Conservation (phyloP, 768 basidiomycete genomes). For the Hortiboletus campestris region DNA sequence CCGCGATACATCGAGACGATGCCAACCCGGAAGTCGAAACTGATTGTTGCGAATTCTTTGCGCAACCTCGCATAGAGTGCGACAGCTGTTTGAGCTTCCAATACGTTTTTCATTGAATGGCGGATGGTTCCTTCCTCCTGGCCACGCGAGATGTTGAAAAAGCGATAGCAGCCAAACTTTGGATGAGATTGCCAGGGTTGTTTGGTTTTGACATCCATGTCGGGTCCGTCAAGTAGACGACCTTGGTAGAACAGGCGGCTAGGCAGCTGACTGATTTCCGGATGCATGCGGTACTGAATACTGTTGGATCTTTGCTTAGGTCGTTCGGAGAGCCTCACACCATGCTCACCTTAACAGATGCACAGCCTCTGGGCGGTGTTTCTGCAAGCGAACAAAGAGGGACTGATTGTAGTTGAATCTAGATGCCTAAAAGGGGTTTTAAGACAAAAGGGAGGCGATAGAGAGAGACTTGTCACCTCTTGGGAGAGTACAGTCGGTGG, state of each 20-base stretch:
- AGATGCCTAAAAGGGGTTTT: constrained; percentile 46
- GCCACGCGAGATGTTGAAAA: constrained; percentile 77
- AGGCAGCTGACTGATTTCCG: constrained; percentile 87
- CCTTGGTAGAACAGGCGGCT: constrained; percentile 86
- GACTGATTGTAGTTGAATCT: constrained; percentile 83
- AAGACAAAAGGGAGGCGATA: constrained; percentile 20
- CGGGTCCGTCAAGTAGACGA: constrained; percentile 79
- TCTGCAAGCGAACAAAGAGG: constrained; percentile 88
- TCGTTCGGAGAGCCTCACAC: not conserved
- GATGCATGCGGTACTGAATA: constrained; percentile 99
- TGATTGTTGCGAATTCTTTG: constrained; percentile 56
- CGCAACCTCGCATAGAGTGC: constrained; percentile 72
- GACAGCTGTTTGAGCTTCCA: constrained; percentile 74
- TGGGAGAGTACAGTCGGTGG: constrained; percentile 85
- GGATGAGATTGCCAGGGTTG: constrained; percentile 82
- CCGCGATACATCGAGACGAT: constrained; percentile 95
- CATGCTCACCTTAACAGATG: constrained; percentile 78
- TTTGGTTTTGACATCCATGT: constrained; percentile 78
- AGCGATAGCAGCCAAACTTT: constrained; percentile 83
- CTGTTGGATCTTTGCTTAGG: constrained; percentile 38
- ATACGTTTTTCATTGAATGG: constrained; percentile 72
- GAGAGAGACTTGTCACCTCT: constrained; percentile 40
- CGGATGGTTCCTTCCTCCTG: constrained; percentile 52
- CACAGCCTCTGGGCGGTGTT: constrained; percentile 74
- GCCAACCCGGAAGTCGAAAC: constrained; percentile 57